Conservation (phyloP, 2,329 filamentous ascomycete species). For the Alternaria brassicicola region DNA sequence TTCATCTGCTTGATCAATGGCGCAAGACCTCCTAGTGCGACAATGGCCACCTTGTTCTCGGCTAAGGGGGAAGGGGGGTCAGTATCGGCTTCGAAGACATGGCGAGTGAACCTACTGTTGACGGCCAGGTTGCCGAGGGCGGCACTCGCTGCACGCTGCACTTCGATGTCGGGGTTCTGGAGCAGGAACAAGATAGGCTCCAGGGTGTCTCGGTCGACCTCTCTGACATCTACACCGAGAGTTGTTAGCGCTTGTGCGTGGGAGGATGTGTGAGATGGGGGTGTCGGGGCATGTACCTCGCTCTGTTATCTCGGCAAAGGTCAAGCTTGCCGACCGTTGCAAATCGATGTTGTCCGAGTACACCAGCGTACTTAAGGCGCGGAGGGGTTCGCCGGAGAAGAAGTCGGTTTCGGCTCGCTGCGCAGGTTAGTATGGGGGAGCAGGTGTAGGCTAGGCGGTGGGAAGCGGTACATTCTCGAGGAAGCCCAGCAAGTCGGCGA, state of each 20-base stretch:
- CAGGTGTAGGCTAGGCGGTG: constrained; percentile 6
- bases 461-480: constrained; percentile 80
- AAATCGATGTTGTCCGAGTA: constrained; percentile 99
- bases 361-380: constrained; percentile 91
- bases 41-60: constrained; percentile 97
- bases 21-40: constrained; percentile 84
- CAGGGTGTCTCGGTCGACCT: constrained; percentile 92
- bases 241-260: constrained; percentile 22
- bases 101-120: constrained; percentile 69
- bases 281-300: constrained; percentile 67
- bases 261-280: neutral
- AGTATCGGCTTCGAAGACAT: constrained; percentile 40
- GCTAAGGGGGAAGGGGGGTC: constrained; percentile 68
- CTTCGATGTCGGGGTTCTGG: constrained; percentile 94
- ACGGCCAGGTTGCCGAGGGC: constrained; percentile 95
- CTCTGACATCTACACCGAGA: constrained; percentile 76
- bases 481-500: constrained; percentile 92
- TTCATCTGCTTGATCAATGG: constrained; percentile 98
- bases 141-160: constrained; percentile 94
- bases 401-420: constrained; percentile 97
- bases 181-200: constrained; percentile 95
- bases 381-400: constrained; percentile 93
- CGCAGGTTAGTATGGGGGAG: constrained; percentile 42
- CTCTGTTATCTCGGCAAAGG: constrained; percentile 98
- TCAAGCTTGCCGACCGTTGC: constrained; percentile 94